Evolutionary conservation across 2,329 filamentous ascomycete genomes (phyloP), one percentile per base, ranked within the genome.

Genomic region (Cordyceps javanica): DNA sequence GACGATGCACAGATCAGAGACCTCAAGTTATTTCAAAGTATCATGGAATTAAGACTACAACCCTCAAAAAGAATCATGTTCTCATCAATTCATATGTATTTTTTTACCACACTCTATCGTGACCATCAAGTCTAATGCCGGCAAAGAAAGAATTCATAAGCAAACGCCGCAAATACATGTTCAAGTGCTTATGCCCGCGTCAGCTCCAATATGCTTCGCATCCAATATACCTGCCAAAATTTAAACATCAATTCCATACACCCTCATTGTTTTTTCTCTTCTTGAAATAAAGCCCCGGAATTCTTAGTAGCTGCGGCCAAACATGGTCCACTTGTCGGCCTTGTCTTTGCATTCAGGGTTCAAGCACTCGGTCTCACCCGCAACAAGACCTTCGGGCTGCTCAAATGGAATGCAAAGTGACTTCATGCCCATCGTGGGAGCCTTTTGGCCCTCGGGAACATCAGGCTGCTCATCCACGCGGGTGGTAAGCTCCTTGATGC

Each of bases 401-500:
- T 94, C 88, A 65, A 92, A 93, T 50, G 76, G 76, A 63, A 82
- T 95, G 85, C 79, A 93, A 73, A 74, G 83, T 73, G 72, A 86
- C 85, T 78, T 89, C 88, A 77, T 85, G 66, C 82, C 82, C 82
- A 85, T 85, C 53, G 77, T 78, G 26, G 81, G 80, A 19, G 75
- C 73, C 67, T 77, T 78, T 63, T 81, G 78, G 64, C 76, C 75
- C 62, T 82, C 80, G 50, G 81, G 77, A 34, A 77, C 70, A 52
- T 75, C 73, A 56, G 77, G 73, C 65, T 79, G 83, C 56, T 85
- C 80, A 59, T 86, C 86, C 65, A 86, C 89, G 62, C 88, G 87
- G 44, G 89, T 90, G 62, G 90, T 96, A 70, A 92, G 80, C 58
- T 95, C 91, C 83, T 97, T 97, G 77, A 97, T 91, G 72, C 90